Conservation (phyloP, 148 eudicot genomes). For the Diospyros kaki region DNA sequence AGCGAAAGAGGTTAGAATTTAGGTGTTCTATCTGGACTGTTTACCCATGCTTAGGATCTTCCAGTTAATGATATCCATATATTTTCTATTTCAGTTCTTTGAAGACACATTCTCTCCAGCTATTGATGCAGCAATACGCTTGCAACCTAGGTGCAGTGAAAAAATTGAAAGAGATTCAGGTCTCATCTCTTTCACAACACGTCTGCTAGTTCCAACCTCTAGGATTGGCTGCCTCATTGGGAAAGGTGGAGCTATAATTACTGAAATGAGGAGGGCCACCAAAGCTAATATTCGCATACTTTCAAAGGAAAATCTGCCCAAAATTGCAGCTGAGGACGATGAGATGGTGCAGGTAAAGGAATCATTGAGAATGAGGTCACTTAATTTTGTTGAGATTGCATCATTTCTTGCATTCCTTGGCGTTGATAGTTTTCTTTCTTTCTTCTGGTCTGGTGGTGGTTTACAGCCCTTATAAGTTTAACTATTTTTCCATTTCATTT, state of each 20-base stretch:
- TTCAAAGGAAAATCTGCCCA: conserved; percentile 84
- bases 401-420: not conserved
- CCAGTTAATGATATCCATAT: no score
- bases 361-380: not conserved
- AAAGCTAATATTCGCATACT: conserved; percentile 93
- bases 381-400: not conserved
- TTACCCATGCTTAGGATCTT: no score
- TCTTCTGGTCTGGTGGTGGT: no score
- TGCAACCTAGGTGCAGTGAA: conserved; percentile 96
- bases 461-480: not conserved
- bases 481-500: not conserved
- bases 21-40: not conserved
- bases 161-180: conserved; percentile 98
- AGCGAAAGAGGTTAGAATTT: conserved; percentile 62
- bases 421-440: not conserved
- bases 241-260: conserved; percentile 87
- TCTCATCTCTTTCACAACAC: conserved; percentile 64
- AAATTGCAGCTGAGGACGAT: conserved; percentile 82
- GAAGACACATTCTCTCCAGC: conserved; percentile 85
- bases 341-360: conserved; percentile 94
- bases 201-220: conserved; percentile 76
- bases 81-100: conserved; percentile 44
- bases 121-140: conserved; percentile 91
- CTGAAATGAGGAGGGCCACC: conserved; percentile 84
- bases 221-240: conserved; percentile 93